Base-by-base conservation (phyloP, 2,329 filamentous ascomycete species). In the Zasmidium angulare region DNA sequence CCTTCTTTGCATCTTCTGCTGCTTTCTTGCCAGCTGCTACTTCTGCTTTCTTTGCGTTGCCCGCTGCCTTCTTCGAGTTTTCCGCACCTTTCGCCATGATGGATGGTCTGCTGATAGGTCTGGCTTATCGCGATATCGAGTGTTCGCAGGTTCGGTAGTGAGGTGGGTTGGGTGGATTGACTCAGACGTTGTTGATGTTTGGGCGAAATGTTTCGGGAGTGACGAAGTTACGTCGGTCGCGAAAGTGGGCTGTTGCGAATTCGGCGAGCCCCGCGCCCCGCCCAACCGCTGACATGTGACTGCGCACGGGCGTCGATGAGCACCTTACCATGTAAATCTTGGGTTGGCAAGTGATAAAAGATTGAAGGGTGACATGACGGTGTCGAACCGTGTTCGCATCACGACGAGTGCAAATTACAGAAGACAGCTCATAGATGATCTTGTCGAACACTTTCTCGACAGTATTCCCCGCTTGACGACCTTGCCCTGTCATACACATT, bases 31-130 rank as follows among this genome's bases (percentile, higher is more conserved):
- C 78, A 9, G 90, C 89, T 1, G 92, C 93, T 2, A 86, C 88
- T 51, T 97, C 92, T 63, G 92, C 92, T 82, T 99, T 98, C 78
- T 91, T 85, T 63, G 93, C 92, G 76, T 97, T 91, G 65, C 93
- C 95, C 9, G 88, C 86, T 2, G 79, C 91, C 81, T 98, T 98
- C 79, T 96, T 98, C 75, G 83, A 89, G 78, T 89, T 91, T 64
- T 96, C 92, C 26, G 26, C 36, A 55, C 80, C 78, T 60, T 67
- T 67, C 1, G 65, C 51, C 65, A 67, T 67, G 29, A 23, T 55
- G 43, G 26, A 20, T 12, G 14, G 22, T 9, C 17, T 22, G 46
- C 19, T 50, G 14, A 29, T 21, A 47, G 19, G 22, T 55, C 26
- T 22, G 6, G 53, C 7, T 36, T 14, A 36, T 20, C n/a, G 19